Conservation (phyloP, 1,284 basidiomycete species). For the Irpex sp. region DNA sequence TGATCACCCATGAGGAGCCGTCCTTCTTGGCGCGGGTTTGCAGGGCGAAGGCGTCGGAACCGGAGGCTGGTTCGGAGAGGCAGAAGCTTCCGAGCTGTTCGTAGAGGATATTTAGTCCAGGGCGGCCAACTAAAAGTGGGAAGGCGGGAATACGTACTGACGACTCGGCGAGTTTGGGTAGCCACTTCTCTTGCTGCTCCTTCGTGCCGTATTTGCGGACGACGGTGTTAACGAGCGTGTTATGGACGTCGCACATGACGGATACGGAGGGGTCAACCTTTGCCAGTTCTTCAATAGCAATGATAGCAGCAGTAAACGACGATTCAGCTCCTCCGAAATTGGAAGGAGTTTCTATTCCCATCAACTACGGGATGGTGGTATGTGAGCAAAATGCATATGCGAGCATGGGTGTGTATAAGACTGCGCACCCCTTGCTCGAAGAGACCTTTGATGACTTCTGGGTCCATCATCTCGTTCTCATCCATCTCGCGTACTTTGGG, state of each 20-base stretch:
- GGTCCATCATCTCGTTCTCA: constrained; percentile 95
- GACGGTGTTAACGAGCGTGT: constrained; percentile 96
- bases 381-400: not conserved
- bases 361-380: constrained; percentile 53
- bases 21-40: constrained; percentile 90
- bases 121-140: not conserved
- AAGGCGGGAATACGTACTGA: constrained; percentile 48
- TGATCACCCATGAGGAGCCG: constrained; percentile 78
- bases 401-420: not conserved
- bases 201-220: constrained; percentile 83
- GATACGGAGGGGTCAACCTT: constrained; percentile 96
- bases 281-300: constrained; percentile 96
- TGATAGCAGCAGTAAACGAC: constrained; percentile 93
- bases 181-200: constrained; percentile 84
- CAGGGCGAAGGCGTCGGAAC: constrained; percentile 95
- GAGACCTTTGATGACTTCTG: constrained; percentile 79
- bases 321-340: constrained; percentile 86
- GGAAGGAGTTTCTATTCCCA: constrained; percentile 92
- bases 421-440: constrained; percentile 89
- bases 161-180: constrained; percentile 76
- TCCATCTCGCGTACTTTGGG: constrained; percentile 97
- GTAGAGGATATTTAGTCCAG: not conserved
- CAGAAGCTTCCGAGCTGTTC: constrained; percentile 91
- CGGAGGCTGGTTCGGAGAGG: constrained; percentile 88
- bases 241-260: constrained; percentile 97